Conservation (phyloP, 805 yeast genomes). For the Lipomyces yamadae region DNA sequence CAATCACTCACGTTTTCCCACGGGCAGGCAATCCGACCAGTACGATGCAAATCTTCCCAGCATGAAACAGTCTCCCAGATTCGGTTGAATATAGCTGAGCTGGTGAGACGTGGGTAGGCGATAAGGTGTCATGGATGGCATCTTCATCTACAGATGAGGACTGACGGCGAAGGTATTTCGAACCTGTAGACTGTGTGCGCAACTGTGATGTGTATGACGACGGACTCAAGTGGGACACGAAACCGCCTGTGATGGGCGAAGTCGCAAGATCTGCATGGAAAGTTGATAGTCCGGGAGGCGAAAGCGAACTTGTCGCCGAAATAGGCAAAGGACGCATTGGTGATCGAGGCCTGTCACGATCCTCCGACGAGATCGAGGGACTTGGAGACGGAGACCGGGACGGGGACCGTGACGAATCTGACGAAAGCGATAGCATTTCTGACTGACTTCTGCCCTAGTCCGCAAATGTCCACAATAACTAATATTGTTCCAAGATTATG, state of each 20-base stretch:
- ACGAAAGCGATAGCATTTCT: constrained; percentile 22
- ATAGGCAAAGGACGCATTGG: constrained; percentile 8
- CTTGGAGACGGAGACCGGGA: constrained; percentile 24
- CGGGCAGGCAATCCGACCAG: constrained; percentile 94
- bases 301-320: constrained; percentile 5
- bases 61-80: constrained; percentile 90
- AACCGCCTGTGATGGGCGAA: constrained; percentile 34
- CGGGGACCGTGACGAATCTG: constrained; percentile 24
- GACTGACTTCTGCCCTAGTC: background rate
- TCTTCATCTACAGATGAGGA: constrained; percentile 47
- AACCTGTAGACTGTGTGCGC: constrained; percentile 21
- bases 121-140: constrained; percentile 69
- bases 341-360: background rate
- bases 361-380: constrained; percentile 17
- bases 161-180: constrained; percentile 22
- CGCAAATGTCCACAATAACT: background rate
- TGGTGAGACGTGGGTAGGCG: constrained; percentile 74
- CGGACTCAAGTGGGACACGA: constrained; percentile 9
- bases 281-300: constrained; percentile 33
- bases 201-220: constrained; percentile 8
- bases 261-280: constrained; percentile 38
- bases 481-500: background rate
- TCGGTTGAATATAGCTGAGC: constrained; percentile 94
- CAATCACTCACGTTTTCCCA: constrained; percentile 68
- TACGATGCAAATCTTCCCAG: constrained; percentile 88